A percentile compares a stretch with the other conserved stretches of the same genome.
These are phyloP conservation scores for Immersiella caudata DNA, from an alignment of 495 filamentous ascomycete species.

Conservation along the genomic window DNA sequence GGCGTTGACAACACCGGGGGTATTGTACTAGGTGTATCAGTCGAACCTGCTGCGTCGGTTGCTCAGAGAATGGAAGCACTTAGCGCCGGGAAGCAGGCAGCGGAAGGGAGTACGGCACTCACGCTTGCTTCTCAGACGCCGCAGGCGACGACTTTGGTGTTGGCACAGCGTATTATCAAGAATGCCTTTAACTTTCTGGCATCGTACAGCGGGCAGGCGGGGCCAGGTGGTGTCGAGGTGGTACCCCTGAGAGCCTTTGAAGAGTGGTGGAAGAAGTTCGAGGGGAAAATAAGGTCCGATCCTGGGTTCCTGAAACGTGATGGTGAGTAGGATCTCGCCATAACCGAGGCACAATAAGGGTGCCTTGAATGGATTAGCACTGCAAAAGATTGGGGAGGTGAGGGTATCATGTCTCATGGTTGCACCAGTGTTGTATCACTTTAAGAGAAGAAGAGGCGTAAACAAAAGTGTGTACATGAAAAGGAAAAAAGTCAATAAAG, in stretches of 20 bases:
- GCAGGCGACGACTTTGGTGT: slow-evolving; percentile 58
- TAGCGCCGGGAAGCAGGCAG: slow-evolving; percentile 43
- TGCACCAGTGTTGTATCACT: background rate
- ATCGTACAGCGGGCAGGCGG: slow-evolving; percentile 69
- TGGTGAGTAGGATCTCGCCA: slow-evolving; percentile 47
- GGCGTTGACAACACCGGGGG: slow-evolving; percentile 40
- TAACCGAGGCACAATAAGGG: background rate
- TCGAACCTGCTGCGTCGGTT: slow-evolving; percentile 78
- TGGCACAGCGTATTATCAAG: slow-evolving; percentile 91
- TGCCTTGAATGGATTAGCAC: background rate
- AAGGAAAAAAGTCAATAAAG: background rate
- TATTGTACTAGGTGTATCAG: slow-evolving; percentile 76
- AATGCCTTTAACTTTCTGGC: slow-evolving; percentile 98
- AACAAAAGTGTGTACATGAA: background rate
- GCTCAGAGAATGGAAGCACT: slow-evolving; percentile 64
- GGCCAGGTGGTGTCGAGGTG: slow-evolving; percentile 63
- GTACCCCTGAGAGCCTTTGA: slow-evolving; percentile 89
- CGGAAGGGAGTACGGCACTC: too few relatives aligned
- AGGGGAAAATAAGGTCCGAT: slow-evolving; percentile 81
- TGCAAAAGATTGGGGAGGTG: background rate
- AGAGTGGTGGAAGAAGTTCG: slow-evolving; percentile 98
- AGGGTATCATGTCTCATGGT: background rate
- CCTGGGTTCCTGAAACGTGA: slow-evolving; percentile 87
- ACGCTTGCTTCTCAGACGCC: background rate
- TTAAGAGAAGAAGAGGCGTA: background rate